Evolutionary conservation across 1,284 basidiomycete genomes (phyloP).

Genomic region (Golubevia sp.): DNA sequence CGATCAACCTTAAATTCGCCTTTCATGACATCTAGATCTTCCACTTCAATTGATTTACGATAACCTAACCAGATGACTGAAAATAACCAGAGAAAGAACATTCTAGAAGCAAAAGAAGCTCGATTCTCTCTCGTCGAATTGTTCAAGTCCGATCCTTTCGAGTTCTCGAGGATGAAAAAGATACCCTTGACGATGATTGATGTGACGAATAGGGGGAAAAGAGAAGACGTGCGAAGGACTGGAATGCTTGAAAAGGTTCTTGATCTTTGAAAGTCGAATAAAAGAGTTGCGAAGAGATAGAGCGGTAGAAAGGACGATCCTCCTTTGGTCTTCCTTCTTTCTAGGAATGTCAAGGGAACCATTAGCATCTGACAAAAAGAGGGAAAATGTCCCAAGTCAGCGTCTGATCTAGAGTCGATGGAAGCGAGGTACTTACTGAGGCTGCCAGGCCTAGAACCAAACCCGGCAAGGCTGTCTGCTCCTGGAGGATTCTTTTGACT

Average conservation of each 20-base stretch:
- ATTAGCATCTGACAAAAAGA: no score
- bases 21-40: constrained; percentile 27
- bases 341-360: constrained; percentile 17
- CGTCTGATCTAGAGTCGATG: no score
- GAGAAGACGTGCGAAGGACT: constrained; percentile 11
- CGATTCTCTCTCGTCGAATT: constrained; percentile 20
- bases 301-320: constrained; percentile 26
- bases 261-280: constrained; percentile 29
- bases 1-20: constrained; percentile 17
- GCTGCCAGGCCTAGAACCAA: no score
- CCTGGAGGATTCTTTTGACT: no score
- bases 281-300: constrained; percentile 22
- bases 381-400: no score
- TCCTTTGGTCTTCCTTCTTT: constrained; percentile 24
- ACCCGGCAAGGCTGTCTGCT: no score
- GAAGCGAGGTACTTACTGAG: no score
- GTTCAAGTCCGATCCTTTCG: constrained; percentile 12
- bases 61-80: constrained; percentile 28
- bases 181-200: constrained; percentile 18
- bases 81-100: constrained; percentile 30
- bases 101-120: constrained; percentile 30
- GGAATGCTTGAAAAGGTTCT: constrained; percentile 29
- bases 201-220: constrained; percentile 20
- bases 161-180: constrained; percentile 30
- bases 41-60: constrained; percentile 21